Conservation (phyloP, 202 grass and related monocot species). For the Dendrocalamus latiflorus region DNA sequence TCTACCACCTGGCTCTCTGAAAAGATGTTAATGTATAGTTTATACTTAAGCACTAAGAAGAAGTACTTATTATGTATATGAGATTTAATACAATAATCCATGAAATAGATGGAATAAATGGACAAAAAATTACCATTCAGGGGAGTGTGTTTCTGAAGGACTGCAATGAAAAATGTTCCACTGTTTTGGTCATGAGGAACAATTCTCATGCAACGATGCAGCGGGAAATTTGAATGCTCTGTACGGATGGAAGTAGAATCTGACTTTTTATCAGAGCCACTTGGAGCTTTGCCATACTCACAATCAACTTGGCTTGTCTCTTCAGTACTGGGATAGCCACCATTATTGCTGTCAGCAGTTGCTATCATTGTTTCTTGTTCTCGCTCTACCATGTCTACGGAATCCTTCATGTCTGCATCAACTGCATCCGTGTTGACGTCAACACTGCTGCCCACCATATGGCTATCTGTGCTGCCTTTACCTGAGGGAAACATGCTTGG, state of each 20-base stretch:
- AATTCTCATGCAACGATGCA: slow-evolving; percentile 89
- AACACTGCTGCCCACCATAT: neutral
- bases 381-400: neutral
- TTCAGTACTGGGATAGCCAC: neutral
- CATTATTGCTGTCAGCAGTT: neutral
- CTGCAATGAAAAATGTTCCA: slow-evolving; percentile 93
- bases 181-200: slow-evolving; percentile 96
- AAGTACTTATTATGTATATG: neutral
- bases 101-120: slow-evolving; percentile 9
- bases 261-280: slow-evolving; percentile 23
- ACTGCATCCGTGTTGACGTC: slow-evolving; percentile 26
- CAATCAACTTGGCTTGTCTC: slow-evolving; percentile 17
- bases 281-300: slow-evolving; percentile 20
- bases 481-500: slow-evolving; percentile 98
- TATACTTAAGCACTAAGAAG: slow-evolving; percentile 12
- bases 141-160: slow-evolving; percentile 66
- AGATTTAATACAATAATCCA: neutral
- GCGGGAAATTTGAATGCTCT: slow-evolving; percentile 69
- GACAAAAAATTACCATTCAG: slow-evolving; percentile 47
- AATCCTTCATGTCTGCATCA: slow-evolving; percentile 27
- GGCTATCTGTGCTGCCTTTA: slow-evolving; percentile 43
- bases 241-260: slow-evolving; percentile 25
- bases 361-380: slow-evolving; percentile 29
- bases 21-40: neutral
- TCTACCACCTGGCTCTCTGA: slow-evolving; percentile 48